Evolutionary conservation across 2,329 filamentous ascomycete species (phyloP).

Genomic region (Monilinia laxa): DNA sequence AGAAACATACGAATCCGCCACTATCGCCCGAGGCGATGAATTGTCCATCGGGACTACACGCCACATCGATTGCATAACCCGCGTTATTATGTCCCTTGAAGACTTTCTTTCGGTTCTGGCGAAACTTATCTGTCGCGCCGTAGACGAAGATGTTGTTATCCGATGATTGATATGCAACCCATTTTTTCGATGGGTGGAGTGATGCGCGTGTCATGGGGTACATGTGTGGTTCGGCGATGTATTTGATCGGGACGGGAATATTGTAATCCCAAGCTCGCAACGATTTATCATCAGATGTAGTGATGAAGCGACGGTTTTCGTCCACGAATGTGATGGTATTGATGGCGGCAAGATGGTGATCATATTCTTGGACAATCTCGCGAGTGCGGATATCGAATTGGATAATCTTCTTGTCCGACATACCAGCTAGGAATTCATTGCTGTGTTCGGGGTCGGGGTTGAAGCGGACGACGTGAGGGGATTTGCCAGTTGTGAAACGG

Average conservation of each 20-base stretch:
- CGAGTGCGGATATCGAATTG: slow-evolving; percentile 86
- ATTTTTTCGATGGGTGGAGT: slow-evolving; percentile 85
- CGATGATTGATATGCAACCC: slow-evolving; percentile 86
- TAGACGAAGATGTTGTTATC: slow-evolving; percentile 99
- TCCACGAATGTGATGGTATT: slow-evolving; percentile 98
- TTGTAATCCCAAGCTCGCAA: slow-evolving; percentile 97
- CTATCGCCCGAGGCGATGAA: slow-evolving; percentile 86
- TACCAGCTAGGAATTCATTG: slow-evolving; percentile 91
- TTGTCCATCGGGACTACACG: slow-evolving; percentile 86
- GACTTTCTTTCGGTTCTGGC: slow-evolving; percentile 95
- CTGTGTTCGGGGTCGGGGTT: slow-evolving; percentile 75
- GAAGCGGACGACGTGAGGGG: slow-evolving; percentile 91
- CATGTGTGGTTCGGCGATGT: slow-evolving; percentile 97
- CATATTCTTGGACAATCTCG: slow-evolving; percentile 92
- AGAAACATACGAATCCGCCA: slow-evolving; percentile 89
- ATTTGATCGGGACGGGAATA: slow-evolving; percentile 97
- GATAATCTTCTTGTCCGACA: slow-evolving; percentile 98
- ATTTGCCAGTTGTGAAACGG: slow-evolving; percentile 91
- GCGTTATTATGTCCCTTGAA: slow-evolving; percentile 96
- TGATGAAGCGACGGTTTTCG: slow-evolving; percentile 92
- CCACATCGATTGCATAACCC: slow-evolving; percentile 87
- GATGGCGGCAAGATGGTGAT: slow-evolving; percentile 95
- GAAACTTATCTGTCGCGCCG: slow-evolving; percentile 90
- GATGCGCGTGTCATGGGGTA: slow-evolving; percentile 88
- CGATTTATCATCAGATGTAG: slow-evolving; percentile 95